Conservation (phyloP, 805 yeast genomes). For the Kregervanrija pseudodelftensis region DNA sequence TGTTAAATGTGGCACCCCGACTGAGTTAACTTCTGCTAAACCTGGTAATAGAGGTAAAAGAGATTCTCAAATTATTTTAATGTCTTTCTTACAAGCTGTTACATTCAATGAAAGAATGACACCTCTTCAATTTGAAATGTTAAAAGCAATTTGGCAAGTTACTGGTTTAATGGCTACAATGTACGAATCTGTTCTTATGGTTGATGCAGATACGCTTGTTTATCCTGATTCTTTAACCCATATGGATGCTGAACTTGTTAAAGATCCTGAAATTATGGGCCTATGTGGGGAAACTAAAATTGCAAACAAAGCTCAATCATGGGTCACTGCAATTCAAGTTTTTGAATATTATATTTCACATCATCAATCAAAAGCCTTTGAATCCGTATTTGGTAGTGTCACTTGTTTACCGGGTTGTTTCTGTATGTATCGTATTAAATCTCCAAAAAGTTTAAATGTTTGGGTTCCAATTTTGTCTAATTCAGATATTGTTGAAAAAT, state of each 20-base stretch:
- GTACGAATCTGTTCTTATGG: slow-evolving; percentile 83
- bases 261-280: slow-evolving; percentile 84
- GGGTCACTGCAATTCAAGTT: slow-evolving; percentile 93
- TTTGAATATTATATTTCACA: slow-evolving; percentile 91
- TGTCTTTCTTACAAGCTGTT: slow-evolving; percentile 83
- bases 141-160: slow-evolving; percentile 68
- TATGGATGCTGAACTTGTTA: slow-evolving; percentile 84
- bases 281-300: slow-evolving; percentile 93
- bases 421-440: slow-evolving; percentile 82
- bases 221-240: slow-evolving; percentile 84
- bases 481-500: slow-evolving; percentile 89
- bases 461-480: slow-evolving; percentile 94
- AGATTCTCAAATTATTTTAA: slow-evolving; percentile 84
- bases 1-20: slow-evolving; percentile 86
- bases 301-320: slow-evolving; percentile 69
- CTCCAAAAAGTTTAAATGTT: slow-evolving; percentile 74
- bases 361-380: slow-evolving; percentile 91
- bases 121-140: slow-evolving; percentile 72
- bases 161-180: slow-evolving; percentile 80
- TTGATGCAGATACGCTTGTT: slow-evolving; percentile 89
- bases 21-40: slow-evolving; percentile 59
- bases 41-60: slow-evolving; percentile 97
- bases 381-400: slow-evolving; percentile 90
- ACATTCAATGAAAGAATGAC: slow-evolving; percentile 95
- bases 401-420: slow-evolving; percentile 96